phyloP scores from a whole-genome alignment of 441 rosid genomes.

The Metrosideros polymorpha region DNA sequence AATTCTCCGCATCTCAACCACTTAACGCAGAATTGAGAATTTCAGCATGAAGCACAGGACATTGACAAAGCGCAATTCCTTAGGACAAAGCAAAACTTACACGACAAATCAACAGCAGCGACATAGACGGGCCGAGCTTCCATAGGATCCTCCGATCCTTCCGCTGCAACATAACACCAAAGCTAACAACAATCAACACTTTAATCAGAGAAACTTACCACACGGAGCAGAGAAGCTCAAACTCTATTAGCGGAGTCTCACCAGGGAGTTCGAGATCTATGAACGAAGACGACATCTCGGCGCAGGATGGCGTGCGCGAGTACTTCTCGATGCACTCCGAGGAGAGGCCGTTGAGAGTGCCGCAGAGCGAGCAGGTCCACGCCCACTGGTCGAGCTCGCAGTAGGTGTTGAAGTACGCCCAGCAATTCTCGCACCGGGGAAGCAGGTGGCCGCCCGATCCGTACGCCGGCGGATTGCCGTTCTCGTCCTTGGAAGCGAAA shows the following conservation, averaged over 20 bases:
- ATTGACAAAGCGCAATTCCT: not conserved
- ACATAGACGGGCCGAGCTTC: constrained; percentile 88
- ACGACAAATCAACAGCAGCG: constrained; percentile 86
- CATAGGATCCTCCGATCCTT: constrained; percentile 64
- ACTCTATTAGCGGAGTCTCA: constrained; percentile 11
- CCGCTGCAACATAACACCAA: constrained; percentile 31
- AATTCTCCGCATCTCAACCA: not conserved
- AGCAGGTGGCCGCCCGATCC: constrained; percentile 77
- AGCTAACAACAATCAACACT: not conserved
- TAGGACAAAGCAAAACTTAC: constrained; percentile 26
- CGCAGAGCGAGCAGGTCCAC: constrained; percentile 88
- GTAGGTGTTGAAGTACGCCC: constrained; percentile 86
- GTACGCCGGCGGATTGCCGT: constrained; percentile 53
- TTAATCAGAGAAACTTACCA: not conserved
- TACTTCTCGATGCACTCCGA: constrained; percentile 69
- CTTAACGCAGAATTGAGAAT: not conserved
- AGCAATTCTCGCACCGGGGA: constrained; percentile 94
- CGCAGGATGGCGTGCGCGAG: constrained; percentile 67
- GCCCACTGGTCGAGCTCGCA: constrained; percentile 98
- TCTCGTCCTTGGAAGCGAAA: constrained; percentile 82
- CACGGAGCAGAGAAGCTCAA: not conserved
- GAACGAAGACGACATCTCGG: constrained; percentile 89
- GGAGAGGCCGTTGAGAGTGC: constrained; percentile 80
- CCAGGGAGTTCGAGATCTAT: constrained; percentile 86
- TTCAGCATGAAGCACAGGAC: not conserved